phyloP scores from a whole-genome alignment of 176 grass and related monocot species.

The Pontederia paniculata region DNA sequence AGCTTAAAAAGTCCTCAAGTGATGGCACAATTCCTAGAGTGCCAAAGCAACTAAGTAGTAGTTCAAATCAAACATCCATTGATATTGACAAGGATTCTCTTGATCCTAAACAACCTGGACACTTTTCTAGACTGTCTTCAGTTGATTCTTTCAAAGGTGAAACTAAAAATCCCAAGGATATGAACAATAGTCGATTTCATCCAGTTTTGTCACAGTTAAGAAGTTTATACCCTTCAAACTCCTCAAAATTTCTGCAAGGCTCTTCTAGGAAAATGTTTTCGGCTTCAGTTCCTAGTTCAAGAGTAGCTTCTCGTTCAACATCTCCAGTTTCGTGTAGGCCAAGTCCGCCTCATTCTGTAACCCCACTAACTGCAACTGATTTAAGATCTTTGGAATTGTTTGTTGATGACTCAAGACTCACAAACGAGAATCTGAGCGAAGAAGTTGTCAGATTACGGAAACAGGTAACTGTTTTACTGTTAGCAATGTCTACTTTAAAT shows the following conservation, averaged over 20 bases:
- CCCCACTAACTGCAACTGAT: constrained; percentile 12
- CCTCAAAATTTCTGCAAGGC: constrained; percentile 28
- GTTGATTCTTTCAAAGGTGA: constrained; percentile 36
- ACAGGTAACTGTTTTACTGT: constrained; percentile 24
- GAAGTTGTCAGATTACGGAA: constrained; percentile 43
- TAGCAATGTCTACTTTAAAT: neutral
- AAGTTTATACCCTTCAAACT: constrained; percentile 29
- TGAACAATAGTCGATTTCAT: constrained; percentile 25
- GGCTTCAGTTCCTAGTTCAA: constrained; percentile 40
- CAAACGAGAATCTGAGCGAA: constrained; percentile 36
- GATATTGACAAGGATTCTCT: constrained; percentile 31
- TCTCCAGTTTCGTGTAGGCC: constrained; percentile 26
- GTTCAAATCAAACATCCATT: constrained; percentile 18
- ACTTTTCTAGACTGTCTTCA: constrained; percentile 38
- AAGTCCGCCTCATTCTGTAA: constrained; percentile 29
- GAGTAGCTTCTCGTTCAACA: constrained; percentile 26
- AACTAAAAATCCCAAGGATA: constrained; percentile 18
- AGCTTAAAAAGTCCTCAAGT: constrained; percentile 25
- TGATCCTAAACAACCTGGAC: constrained; percentile 24
- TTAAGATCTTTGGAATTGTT: constrained; percentile 22
- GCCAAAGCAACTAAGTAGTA: constrained; percentile 27
- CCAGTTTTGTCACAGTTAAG: constrained; percentile 21
- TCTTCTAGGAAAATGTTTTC: constrained; percentile 49
- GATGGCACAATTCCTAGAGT: constrained; percentile 18
- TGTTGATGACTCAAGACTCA: constrained; percentile 12